Evolutionary conservation across 2,329 filamentous ascomycete genomes (phyloP), one percentile per base, ranked within the genome.

Genomic region (Cytospora leucostoma): DNA sequence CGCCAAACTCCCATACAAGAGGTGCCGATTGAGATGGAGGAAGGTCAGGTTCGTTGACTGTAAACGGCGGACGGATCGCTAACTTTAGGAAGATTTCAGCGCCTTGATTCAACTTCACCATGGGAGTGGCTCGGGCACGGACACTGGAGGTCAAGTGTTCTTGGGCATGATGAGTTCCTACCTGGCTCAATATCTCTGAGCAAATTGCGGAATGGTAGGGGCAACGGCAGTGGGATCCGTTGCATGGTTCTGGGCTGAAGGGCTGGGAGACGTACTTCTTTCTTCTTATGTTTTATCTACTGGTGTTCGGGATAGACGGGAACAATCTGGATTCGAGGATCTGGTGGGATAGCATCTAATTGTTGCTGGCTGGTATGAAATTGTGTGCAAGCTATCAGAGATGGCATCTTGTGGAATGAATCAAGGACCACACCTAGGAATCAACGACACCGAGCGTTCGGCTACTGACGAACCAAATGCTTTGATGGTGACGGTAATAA

Each of bases 41-140:
- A 35, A 17, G 34, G 44, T 21, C 44, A 7, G n/a, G 32, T 19
- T 19, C 15, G 10, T 34, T 44, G 19, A 37, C 37, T 44, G 3
- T 55, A 40, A 38, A 49, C 60, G 44, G 34, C 35, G 57, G 58
- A 59, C 21, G 64, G 54, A 66, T 59, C 40, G 64, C 64, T 66
- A 60, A 66, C 54, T 35, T 54, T 33, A 54, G 56, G 61, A 35
- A 47, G 21, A 57, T 32, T 47, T 34, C 63, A 65, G 63, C 63
- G 47, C 50, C 21, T 49, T 13, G n/a, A 49, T 5, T 13, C 51
- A 49, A 44, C 51, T 27, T 49, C 51, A 32, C n/a, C 21, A 53
- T 34, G 51, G 51, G n/a, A 44, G 37, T 19, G 33, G 44, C 21
- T 19, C 21, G 37, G 19, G 44, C 10, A 47, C 8, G n/a, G 44